A percentile compares a stretch with the other conserved stretches of the same genome.
phyloP scores from a whole-genome alignment of 495 filamentous ascomycete species.

The Lepidopterella palustris region DNA sequence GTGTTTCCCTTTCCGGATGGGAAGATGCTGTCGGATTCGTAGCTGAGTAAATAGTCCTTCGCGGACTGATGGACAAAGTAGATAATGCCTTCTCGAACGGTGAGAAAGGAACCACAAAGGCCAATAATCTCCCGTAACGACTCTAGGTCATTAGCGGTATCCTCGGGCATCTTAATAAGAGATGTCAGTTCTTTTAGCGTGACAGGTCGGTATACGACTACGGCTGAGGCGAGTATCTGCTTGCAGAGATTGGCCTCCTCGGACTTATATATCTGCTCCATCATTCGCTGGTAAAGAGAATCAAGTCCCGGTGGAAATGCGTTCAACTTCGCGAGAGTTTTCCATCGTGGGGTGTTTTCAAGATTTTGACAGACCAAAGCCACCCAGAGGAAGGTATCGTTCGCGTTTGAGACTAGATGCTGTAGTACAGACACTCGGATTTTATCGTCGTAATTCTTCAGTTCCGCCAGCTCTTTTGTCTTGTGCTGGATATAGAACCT shows the following conservation, averaged over 20 bases:
- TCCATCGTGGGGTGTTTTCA: too few species aligned
- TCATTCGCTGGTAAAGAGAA: too few species aligned
- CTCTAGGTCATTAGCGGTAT: background rate
- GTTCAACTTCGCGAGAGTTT: too few species aligned
- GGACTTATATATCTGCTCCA: background rate
- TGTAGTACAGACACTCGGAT: too few species aligned
- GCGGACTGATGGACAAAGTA: conserved; percentile 2
- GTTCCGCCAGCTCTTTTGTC: too few species aligned
- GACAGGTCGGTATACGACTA: conserved; percentile 30
- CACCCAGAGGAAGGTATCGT: too few species aligned
- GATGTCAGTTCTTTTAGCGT: conserved; percentile 27
- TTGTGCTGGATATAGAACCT: too few species aligned
- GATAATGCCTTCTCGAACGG: conserved; percentile 1
- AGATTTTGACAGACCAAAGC: too few species aligned
- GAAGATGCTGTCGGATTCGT: conserved; percentile 12
- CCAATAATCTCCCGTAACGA: conserved; percentile 1
- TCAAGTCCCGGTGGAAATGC: too few species aligned
- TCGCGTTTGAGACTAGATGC: too few species aligned
- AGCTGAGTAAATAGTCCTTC: too few species aligned
- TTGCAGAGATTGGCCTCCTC: conserved; percentile 3
- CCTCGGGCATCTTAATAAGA: conserved; percentile 17
- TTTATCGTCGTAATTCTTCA: too few species aligned
- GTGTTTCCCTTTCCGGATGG: conserved; percentile 9
- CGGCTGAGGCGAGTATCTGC: conserved; percentile 26
- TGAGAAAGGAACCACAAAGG: conserved; percentile 1